A percentile compares a stretch with the other conserved stretches of the same genome.
These are phyloP conservation scores for Aspergillus calidoustus DNA, from an alignment of 2,329 filamentous ascomycete species.

Conservation along the genomic window DNA sequence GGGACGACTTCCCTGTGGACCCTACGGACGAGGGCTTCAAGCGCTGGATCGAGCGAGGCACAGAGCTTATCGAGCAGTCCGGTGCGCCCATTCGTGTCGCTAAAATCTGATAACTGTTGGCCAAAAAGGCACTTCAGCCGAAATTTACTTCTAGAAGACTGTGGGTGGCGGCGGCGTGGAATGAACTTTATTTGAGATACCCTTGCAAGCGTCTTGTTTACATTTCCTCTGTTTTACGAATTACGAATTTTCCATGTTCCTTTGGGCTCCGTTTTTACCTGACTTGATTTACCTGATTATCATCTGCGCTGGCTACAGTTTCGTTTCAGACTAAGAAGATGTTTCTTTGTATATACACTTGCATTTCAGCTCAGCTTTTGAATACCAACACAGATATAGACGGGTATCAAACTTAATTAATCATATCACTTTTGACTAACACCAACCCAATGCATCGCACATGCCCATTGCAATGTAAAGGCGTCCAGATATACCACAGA, in stretches of 20 bases:
- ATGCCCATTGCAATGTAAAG: background rate
- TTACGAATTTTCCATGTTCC: conserved; percentile 16
- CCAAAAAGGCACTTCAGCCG: background rate
- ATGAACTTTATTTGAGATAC: conserved; percentile 41
- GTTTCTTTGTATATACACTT: conserved; percentile 5
- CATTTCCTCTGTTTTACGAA: conserved; percentile 16
- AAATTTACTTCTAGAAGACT: conserved; percentile 8
- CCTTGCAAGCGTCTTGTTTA: conserved; percentile 33
- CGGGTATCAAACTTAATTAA: conserved; percentile 25
- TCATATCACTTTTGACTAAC: conserved; percentile 2
- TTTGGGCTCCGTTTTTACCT: background rate
- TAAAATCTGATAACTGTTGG: conserved; percentile 26
- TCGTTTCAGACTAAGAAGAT: background rate
- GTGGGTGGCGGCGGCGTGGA: conserved; percentile 28
- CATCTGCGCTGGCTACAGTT: conserved; percentile 14
- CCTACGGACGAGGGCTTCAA: conserved; percentile 46
- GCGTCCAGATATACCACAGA: background rate
- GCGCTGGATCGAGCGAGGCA: conserved; percentile 46
- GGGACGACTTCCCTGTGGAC: conserved; percentile 49
- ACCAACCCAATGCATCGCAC: background rate
- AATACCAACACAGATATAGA: background rate
- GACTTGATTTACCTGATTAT: background rate
- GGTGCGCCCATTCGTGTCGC: conserved; percentile 40
- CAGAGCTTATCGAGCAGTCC: conserved; percentile 45
- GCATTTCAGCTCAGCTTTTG: background rate